Evolutionary conservation across 2,329 filamentous ascomycete genomes (phyloP), one percentile per base, ranked within the genome.

Genomic region (Fusarium miscanthi): DNA sequence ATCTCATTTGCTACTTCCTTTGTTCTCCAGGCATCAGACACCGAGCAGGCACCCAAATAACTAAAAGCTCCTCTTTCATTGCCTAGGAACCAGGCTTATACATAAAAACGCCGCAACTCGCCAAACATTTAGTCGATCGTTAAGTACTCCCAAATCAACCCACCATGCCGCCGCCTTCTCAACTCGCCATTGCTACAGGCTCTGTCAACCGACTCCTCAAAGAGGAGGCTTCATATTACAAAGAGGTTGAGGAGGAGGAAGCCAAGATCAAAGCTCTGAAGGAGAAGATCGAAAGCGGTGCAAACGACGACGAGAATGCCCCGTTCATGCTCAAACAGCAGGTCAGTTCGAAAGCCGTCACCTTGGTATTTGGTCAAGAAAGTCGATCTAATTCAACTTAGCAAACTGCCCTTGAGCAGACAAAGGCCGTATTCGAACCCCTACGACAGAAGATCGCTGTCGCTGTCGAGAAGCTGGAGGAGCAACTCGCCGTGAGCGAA

Each of bases 201-300:
- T 90, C 94, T 25, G 90, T 98, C 74, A 87, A 89, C 77, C 94
- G 96, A 66, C 89, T 98, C 52, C 89, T 97, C 74, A 98, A 97
- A 83, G 96, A 99, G 82, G 94, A 98, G 82, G 86, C 88, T 42
- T 95, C 92, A 77, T 98, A 99, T 84, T 92, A 95, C 86, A 92
- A 92, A 80, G 96, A 99, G 82, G 88, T 95, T 25, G 85, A 88
- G 72, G 86, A 91, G 73, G 95, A 98, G 80, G 87, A 93, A 76
- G 87, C 88, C 69, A 89, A 92, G 63, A 88, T 97, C 72, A 84
- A 88, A 80, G 89, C 90, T 80, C 87, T 97, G 23, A 87, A 91
- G 80, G 85, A 86, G 48, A 90, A 92, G 75, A 81, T 89, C 37
- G 81, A 85, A 45, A 81, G 78, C n/a, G 84, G 82, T 31, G 81